Base-by-base conservation (phyloP, 2,329 filamentous ascomycete species). In the Xylaria sp. region DNA sequence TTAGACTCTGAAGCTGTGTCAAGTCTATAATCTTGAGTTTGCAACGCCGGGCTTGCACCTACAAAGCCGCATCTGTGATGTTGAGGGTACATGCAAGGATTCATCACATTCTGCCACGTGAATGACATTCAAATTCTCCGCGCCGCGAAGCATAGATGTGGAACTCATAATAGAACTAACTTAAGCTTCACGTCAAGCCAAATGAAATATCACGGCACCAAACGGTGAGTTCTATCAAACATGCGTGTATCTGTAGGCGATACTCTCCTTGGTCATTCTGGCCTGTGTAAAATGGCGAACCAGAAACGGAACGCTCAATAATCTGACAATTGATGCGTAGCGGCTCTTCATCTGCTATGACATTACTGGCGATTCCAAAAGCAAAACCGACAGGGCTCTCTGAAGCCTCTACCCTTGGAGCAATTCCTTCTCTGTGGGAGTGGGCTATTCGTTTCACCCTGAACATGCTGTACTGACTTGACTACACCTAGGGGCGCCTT, bases 371-470 rank as follows among this genome's bases (percentile, higher is more conserved):
- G 76, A 75, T 85, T 90, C 88, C 88, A 84, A 90, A 76, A 90
- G 79, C 61, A 81, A 88, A 36, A 74, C 51, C 73, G 20, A 51
- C 70, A 83, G 87, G 86, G 86, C 84, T 87, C 87, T 90, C 88
- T 90, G 88, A 89, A 82, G 83, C 85, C 85, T 67, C 74, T 80
- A 79, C 77, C 77, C 70, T 72, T 71, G 49, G 64, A 36, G 59
- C 39, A 49, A 59, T 28, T 28, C 28, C 68, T 64, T 56, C 31
- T 67, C 66, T 43, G 67, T 89, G 84, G 84, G 84, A 81, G 79
- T 80, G 85, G 62, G 86, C 83, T 81, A 84, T 86, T 90, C 88
- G 87, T 90, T 90, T 88, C 84, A 85, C 87, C 85, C 86, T 84
- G 83, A 75, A 90, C 88, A 89, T 85, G 69, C 57, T 36, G 20